Percentiles rank a stretch among this genome's conserved stretches.
Conservation (phyloP, 495 filamentous ascomycete species). For the Xylaria sp. region DNA sequence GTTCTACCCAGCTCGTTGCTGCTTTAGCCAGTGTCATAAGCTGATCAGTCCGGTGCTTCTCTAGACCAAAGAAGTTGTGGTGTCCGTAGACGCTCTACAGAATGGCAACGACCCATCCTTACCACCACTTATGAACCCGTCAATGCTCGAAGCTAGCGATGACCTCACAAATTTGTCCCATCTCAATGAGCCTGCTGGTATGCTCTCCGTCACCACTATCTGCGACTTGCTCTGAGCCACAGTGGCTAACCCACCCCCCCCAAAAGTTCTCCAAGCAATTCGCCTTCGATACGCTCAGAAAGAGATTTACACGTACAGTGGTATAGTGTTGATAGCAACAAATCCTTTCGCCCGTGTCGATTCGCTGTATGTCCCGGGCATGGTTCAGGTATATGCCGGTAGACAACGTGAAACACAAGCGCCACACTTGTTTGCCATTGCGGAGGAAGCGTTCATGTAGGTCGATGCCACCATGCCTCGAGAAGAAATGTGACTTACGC, state of each 20-base stretch:
- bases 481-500: conserved; percentile 29
- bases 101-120: conserved; percentile 71
- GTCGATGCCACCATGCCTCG: conserved; percentile 7
- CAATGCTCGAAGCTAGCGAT: conserved; percentile 98
- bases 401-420: conserved; percentile 96
- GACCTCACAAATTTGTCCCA: conserved; percentile 97
- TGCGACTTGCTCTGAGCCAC: conserved; percentile 45
- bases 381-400: conserved; percentile 98
- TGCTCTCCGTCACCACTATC: conserved; percentile 32
- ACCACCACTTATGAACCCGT: conserved; percentile 96
- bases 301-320: conserved; percentile 99
- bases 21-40: neutral
- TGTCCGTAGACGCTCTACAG: conserved; percentile 79
- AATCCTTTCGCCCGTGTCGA: conserved; percentile 98
- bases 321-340: conserved; percentile 97
- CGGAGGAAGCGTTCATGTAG: conserved; percentile 97
- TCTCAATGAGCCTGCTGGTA: conserved; percentile 98
- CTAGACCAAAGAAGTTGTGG: conserved; percentile 80
- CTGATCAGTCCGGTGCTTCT: conserved; percentile 18
- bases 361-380: conserved; percentile 97
- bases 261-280: conserved; percentile 91
- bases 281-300: conserved; percentile 97
- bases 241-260: conserved; percentile 28
- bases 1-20: conserved; percentile 32
- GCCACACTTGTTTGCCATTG: conserved; percentile 98